Conservation (phyloP, 2,329 filamentous ascomycete species). For the Botryosphaeria agaves region DNA sequence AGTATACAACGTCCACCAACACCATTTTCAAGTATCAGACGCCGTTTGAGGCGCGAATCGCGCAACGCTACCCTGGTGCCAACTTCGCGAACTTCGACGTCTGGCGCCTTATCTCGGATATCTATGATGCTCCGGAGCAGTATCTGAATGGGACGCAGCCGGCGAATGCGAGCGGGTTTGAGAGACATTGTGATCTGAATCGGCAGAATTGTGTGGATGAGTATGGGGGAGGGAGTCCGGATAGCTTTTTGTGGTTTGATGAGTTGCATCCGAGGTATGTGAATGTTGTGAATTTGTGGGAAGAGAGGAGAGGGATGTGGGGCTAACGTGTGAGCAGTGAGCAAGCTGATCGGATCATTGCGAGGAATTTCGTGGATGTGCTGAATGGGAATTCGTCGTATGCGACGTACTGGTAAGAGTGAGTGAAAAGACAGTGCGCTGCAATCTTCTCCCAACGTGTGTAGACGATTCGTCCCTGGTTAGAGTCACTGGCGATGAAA, state of each 20-base stretch:
- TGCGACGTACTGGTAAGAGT: slow-evolving; percentile 29
- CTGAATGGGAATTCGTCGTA: slow-evolving; percentile 31
- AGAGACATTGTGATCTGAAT: slow-evolving; percentile 33
- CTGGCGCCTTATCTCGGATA: slow-evolving; percentile 42
- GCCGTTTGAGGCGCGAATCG: slow-evolving; percentile 25
- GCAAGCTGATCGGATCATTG: slow-evolving; percentile 41
- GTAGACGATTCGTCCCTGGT: too few relatives aligned
- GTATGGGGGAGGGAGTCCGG: slow-evolving; percentile 18
- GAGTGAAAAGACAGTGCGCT: too few relatives aligned
- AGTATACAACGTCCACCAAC: slow-evolving; percentile 33
- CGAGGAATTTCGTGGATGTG: slow-evolving; percentile 37
- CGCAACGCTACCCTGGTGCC: slow-evolving; percentile 32
- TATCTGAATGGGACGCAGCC: slow-evolving; percentile 48
- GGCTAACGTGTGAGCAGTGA: slow-evolving; percentile 18
- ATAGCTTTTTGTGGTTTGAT: slow-evolving; percentile 59
- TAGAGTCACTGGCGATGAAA: too few relatives aligned
- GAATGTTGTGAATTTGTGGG: not conserved
- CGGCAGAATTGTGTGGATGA: slow-evolving; percentile 23
- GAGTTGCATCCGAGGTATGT: slow-evolving; percentile 44
- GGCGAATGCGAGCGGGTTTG: slow-evolving; percentile 42
- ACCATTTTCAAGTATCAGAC: slow-evolving; percentile 33
- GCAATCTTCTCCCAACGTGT: too few relatives aligned
- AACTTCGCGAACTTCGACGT: slow-evolving; percentile 51
- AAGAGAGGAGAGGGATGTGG: not conserved
- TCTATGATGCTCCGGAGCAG: slow-evolving; percentile 39